Evolutionary conservation across 441 rosid genomes (phyloP), one percentile per base, ranked within the genome.

Genomic region (Theobroma grandiflorum): DNA sequence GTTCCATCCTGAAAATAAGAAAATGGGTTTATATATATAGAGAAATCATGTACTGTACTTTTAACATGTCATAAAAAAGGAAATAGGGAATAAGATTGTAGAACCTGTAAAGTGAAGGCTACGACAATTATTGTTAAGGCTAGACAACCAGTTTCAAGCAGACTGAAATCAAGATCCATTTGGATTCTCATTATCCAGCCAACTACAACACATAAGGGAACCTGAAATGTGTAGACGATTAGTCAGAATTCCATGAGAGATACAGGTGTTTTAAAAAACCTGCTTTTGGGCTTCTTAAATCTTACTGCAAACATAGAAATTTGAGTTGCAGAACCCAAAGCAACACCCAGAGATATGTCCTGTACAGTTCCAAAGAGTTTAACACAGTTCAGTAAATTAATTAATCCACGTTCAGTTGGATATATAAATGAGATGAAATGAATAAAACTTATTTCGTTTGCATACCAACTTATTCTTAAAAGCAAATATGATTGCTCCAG

Each of bases 271-370:
- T 37, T 14, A 22, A 47, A 26, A 2, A 26, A 26, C 31, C 6
- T 57, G n/a, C 20, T 49, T n/a, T 9, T 73, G n/a, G 26, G 37
- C 40, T 62, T 55, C 11, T 40, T 42, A 16, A 18, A 9, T 72
- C 88, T 87, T 88, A 90, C 95, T 75, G 88, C 91, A 64, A 91
- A 91, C 94, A 91, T 84, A 45, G 94, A 87, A 65, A 91, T 91
- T 80, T 91, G 95, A 85, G 93, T 83, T 62, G 93, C 93, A 61
- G 95, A 91, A 43, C 95, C 95, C 73, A 91, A 65, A 8, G 95
- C 93, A 9, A 91, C 92, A 4, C 93, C 93, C 78, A 91, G 76
- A 78, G 93, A 90, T 75, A 91, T 91, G 75, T 91, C 95, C 93
- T 90, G 76, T 37, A 38, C 33, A 73, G 4, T 12, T 20, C 2